phyloP scores from a whole-genome alignment of 805 yeast genomes.

The Saccharomycopsis babjevae region DNA sequence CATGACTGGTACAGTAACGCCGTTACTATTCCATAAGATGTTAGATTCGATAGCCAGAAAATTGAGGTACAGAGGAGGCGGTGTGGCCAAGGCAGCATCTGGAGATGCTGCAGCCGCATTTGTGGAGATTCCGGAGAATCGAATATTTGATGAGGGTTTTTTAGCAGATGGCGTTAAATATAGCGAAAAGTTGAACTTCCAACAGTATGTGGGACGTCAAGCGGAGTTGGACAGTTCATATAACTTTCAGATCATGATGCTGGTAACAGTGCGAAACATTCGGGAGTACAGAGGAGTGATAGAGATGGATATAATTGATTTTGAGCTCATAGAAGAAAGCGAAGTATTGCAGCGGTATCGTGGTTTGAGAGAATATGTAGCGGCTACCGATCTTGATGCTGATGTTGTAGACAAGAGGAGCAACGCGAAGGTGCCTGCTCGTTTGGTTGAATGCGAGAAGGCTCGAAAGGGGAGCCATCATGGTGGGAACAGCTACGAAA shows the following conservation, averaged over 20 bases:
- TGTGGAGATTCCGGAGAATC: neutral
- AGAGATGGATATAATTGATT: neutral
- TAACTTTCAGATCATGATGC: neutral
- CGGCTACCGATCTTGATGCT: neutral
- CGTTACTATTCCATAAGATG: neutral
- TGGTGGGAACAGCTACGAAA: no score
- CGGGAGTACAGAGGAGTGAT: neutral
- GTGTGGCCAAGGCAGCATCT: neutral
- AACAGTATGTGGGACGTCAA: neutral
- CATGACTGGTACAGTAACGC: neutral
- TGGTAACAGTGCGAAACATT: neutral
- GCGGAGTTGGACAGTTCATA: neutral
- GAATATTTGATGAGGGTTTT: neutral
- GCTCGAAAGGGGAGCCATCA: no score
- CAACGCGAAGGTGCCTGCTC: no score
- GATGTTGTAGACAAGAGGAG: no score
- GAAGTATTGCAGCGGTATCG: neutral
- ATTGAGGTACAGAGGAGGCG: neutral
- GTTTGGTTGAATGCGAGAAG: no score
- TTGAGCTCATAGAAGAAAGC: neutral
- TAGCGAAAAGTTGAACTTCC: neutral
- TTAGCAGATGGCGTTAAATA: neutral
- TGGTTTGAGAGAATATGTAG: neutral
- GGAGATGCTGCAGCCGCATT: neutral
- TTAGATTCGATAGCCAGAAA: neutral